Evolutionary conservation across 2,329 filamentous ascomycete species (phyloP), one percentile per base, ranked within the genome.

Genomic region (Orbilia oligospora): DNA sequence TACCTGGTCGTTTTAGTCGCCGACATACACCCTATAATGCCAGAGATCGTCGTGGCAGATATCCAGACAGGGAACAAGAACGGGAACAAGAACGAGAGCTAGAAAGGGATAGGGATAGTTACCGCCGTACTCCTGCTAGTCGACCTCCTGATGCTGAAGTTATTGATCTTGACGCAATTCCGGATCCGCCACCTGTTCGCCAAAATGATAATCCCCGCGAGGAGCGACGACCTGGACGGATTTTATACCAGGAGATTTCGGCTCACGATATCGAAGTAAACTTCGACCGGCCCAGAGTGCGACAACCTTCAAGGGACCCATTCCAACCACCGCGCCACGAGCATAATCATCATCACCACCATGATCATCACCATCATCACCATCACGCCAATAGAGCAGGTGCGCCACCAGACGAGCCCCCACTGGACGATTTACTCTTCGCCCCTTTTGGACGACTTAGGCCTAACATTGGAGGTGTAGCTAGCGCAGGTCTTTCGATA

Each of bases 241-340:
- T 48, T 20, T 9, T 33, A 9, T 72, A 69, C 30, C 70, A 68
- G 16, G 79, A 48, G 10, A 55, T 69, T 0, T 55, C 76, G 6
- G 65, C 65, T 38, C 58, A 64, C 27, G 77, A 80, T 33, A 36
- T 80, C 24, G 80, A 80, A 46, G 53, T 80, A 53, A 73, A 76
- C 10, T 80, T 81, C 51, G 64, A 69, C 1, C 68, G 81, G 8
- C 81, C 79, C 14, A 56, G 80, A 51, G 81, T 72, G 10, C 75
- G 75, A 33, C 75, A 72, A 14, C 68, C 75, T 14, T 65, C 81
- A 46, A 75, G 81, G n/a, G 82, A 83, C 16, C 83, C 85, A 22
- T 81, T 85, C 49, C 84, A 83, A 20, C 82, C 80, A 12, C 81
- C 83, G 18, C 80, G 81, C 51, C 83, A 84, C 61, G 82, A 84